phyloP scores from a whole-genome alignment of 352 stramenopile species.

The Phytopythium ostracodes region DNA sequence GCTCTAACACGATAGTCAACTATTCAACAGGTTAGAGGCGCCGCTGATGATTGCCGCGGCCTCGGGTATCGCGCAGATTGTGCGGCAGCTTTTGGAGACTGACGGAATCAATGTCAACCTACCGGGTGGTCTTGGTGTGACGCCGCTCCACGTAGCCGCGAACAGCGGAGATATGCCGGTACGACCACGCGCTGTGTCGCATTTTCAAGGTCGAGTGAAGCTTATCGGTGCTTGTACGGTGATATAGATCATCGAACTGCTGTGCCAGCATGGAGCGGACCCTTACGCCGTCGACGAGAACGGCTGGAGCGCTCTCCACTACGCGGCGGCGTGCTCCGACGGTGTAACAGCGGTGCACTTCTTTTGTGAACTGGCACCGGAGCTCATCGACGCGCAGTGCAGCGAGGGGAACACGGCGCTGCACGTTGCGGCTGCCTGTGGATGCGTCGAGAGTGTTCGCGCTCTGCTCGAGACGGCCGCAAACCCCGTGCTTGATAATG shows the following conservation, averaged over 20 bases:
- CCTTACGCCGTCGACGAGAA: slow-evolving; percentile 39
- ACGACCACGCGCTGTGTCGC: not conserved
- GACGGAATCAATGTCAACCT: slow-evolving; percentile 36
- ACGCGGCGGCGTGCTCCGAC: slow-evolving; percentile 37
- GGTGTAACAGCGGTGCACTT: slow-evolving; percentile 45
- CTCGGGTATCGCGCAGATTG: slow-evolving; percentile 33
- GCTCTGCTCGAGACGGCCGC: slow-evolving; percentile 55
- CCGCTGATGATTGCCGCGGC: slow-evolving; percentile 51
- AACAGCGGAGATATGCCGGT: slow-evolving; percentile 51
- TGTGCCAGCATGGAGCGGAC: slow-evolving; percentile 36
- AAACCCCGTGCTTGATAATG: slow-evolving; percentile 39
- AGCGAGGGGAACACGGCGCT: slow-evolving; percentile 57
- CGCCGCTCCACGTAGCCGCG: slow-evolving; percentile 51
- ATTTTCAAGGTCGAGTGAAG: not conserved
- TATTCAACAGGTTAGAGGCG: slow-evolving; percentile 19
- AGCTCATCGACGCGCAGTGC: slow-evolving; percentile 46
- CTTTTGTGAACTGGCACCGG: slow-evolving; percentile 43
- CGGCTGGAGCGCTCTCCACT: slow-evolving; percentile 63
- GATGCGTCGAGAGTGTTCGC: slow-evolving; percentile 43
- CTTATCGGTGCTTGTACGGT: not conserved
- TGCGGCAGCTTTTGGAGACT: slow-evolving; percentile 20
- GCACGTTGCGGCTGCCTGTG: slow-evolving; percentile 56
- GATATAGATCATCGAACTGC: slow-evolving; percentile 52
- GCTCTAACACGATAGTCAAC: not conserved
- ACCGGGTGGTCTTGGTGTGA: slow-evolving; percentile 37